Evolutionary conservation across 2,329 filamentous ascomycete genomes (phyloP).

Genomic region (Pyrenophora tritici-repentis): DNA sequence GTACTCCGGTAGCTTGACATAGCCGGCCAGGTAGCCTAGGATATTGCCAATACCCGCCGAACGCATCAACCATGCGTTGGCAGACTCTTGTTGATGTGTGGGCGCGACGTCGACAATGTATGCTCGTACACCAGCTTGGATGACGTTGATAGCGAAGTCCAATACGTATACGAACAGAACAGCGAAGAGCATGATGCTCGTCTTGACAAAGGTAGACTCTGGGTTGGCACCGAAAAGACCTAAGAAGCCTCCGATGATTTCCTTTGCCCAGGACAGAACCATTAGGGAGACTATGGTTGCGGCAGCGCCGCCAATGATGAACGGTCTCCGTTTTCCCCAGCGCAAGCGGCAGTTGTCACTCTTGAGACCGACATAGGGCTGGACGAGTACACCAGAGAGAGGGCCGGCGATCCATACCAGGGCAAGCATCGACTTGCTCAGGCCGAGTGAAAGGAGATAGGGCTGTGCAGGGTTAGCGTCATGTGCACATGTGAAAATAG

Average conservation of each 20-base stretch:
- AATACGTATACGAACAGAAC: constrained; percentile 87
- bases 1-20: constrained; percentile 74
- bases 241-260: constrained; percentile 67
- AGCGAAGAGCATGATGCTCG: constrained; percentile 73
- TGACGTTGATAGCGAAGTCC: constrained; percentile 93
- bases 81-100: constrained; percentile 88
- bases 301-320: constrained; percentile 56
- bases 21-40: constrained; percentile 84
- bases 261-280: constrained; percentile 56
- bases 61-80: constrained; percentile 92
- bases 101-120: constrained; percentile 95
- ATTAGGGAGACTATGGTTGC: constrained; percentile 57
- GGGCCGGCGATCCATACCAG: constrained; percentile 63
- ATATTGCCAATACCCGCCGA: constrained; percentile 89
- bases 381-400: constrained; percentile 58
- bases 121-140: constrained; percentile 88
- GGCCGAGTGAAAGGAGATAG: constrained; percentile 58
- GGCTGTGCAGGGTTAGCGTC: constrained; percentile 42
- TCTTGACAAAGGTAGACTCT: constrained; percentile 68
- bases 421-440: constrained; percentile 58
- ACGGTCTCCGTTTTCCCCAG: constrained; percentile 58
- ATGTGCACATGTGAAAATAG: neutral
- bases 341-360: constrained; percentile 56
- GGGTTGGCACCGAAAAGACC: constrained; percentile 71
- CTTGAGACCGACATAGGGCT: constrained; percentile 60